Conservation (phyloP, 2,329 filamentous ascomycete genomes). For the Biscogniauxia marginata region DNA sequence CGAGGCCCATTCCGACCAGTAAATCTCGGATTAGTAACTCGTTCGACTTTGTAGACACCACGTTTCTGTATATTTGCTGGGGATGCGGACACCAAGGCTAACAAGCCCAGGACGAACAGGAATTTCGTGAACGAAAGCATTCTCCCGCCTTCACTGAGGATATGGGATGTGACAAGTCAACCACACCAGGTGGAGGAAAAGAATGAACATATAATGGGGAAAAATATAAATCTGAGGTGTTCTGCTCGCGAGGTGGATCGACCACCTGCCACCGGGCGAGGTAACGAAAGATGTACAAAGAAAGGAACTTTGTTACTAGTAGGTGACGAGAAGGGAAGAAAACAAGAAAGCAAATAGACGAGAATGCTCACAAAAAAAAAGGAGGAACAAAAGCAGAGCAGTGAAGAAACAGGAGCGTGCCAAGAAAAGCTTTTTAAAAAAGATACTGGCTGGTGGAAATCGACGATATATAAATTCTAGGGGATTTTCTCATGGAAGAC, state of each 20-base stretch:
- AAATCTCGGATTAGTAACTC: constrained; percentile 30
- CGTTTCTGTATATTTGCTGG: constrained; percentile 30
- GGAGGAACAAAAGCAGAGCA: neutral
- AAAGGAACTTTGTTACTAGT: neutral
- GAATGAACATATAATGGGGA: constrained; percentile 12
- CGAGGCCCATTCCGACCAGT: constrained; percentile 31
- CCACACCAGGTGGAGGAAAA: constrained; percentile 28
- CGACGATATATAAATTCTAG: neutral
- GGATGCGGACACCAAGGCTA: constrained; percentile 28
- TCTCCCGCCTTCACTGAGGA: constrained; percentile 8
- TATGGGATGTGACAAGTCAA: constrained; percentile 12
- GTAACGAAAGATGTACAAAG: constrained; percentile 3
- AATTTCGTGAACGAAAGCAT: constrained; percentile 30
- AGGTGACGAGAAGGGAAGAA: neutral
- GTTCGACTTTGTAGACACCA: constrained; percentile 33
- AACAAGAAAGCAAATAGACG: neutral
- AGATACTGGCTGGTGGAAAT: neutral
- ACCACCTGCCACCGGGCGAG: neutral
- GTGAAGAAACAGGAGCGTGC: neutral
- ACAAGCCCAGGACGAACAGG: constrained; percentile 26
- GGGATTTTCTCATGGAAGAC: neutral
- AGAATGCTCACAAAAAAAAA: neutral
- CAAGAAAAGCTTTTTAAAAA: neutral
- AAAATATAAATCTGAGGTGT: neutral
- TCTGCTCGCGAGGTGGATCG: neutral